Percentiles rank a stretch among this genome's conserved stretches.
Conservation (phyloP, 805 yeast species). For the Saccharomyces eubayanus region DNA sequence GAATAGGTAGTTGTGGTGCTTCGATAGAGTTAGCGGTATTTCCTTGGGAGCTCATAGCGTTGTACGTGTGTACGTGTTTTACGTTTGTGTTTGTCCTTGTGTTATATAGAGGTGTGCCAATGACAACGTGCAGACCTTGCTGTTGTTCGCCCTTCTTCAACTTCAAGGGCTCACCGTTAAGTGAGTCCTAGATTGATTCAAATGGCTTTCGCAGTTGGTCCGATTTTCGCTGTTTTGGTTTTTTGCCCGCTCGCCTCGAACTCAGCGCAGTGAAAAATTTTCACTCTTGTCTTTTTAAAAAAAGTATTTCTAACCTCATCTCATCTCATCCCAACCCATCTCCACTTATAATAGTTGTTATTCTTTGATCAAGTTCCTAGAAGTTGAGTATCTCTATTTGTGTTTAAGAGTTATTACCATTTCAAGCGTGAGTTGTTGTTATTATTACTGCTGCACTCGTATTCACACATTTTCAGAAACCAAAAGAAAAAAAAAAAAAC, state of each 20-base stretch:
- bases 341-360: conserved; percentile 2
- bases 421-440: neutral
- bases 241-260: neutral
- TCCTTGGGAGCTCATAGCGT: neutral
- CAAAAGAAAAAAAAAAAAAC: neutral
- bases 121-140: neutral
- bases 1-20: conserved; percentile 26
- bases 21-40: conserved; percentile 9
- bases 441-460: neutral
- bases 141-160: neutral
- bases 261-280: neutral
- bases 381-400: neutral
- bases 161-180: neutral
- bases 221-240: neutral
- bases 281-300: neutral
- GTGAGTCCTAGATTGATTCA: neutral
- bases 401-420: neutral
- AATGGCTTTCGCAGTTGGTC: neutral
- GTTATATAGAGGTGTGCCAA: neutral
- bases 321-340: conserved; percentile 20
- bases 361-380: neutral
- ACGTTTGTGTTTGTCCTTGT: neutral
- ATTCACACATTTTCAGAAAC: neutral
- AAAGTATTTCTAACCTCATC: neutral
- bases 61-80: neutral